These are phyloP conservation scores for Starmerella davenportii DNA, from an alignment of 805 yeast species.

Conservation along the genomic window DNA sequence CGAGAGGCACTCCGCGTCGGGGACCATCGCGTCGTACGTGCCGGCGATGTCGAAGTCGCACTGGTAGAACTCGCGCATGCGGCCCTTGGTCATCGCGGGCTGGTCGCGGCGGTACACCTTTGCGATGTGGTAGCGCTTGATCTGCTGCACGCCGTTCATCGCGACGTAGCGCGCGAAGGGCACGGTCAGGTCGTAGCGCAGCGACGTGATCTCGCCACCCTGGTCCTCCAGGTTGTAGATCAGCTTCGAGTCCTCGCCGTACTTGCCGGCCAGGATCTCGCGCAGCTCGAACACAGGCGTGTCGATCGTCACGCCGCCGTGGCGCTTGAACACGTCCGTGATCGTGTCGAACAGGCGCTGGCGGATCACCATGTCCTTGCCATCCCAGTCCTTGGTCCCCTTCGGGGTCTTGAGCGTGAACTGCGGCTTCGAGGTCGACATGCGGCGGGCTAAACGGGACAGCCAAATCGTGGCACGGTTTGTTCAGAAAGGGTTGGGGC, in stretches of 20 bases:
- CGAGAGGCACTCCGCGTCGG: conserved; percentile 79
- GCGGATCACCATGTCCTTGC: conserved; percentile 88
- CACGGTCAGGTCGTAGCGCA: conserved; percentile 92
- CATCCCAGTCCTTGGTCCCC: conserved; percentile 97
- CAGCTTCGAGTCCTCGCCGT: conserved; percentile 95
- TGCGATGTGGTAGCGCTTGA: conserved; percentile 92
- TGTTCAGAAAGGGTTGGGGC: too few relatives aligned
- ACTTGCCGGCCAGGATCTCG: conserved; percentile 89
- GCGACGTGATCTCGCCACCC: conserved; percentile 92
- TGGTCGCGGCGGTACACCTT: conserved; percentile 98
- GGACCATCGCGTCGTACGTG: conserved; percentile 77
- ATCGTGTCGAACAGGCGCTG: conserved; percentile 66
- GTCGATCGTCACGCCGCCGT: conserved; percentile 96
- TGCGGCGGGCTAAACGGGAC: too few relatives aligned
- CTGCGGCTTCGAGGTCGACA: neutral
- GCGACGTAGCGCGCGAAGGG: conserved; percentile 98
- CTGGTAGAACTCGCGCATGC: conserved; percentile 99
- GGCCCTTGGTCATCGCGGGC: conserved; percentile 99
- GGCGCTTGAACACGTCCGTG: conserved; percentile 66
- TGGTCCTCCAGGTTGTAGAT: conserved; percentile 94
- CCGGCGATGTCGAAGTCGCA: conserved; percentile 98
- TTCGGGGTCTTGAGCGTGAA: conserved; percentile 86
- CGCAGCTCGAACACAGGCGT: conserved; percentile 95
- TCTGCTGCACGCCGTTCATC: conserved; percentile 73
- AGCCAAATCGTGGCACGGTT: too few relatives aligned